Conservation (phyloP, 306 rosid genomes). For the Dryas drummondii region DNA sequence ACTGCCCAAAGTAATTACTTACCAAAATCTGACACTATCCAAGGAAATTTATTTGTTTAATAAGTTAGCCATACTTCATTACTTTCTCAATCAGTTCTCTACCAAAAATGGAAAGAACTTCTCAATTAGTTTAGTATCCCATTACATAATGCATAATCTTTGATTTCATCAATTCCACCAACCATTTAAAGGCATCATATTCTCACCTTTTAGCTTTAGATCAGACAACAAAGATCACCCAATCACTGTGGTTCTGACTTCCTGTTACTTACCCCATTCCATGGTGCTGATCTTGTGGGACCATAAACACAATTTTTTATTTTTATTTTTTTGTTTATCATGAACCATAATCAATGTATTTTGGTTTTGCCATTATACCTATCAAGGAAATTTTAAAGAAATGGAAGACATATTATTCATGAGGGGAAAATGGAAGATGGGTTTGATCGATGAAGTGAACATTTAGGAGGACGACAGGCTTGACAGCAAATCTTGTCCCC, state of each 20-base stretch:
- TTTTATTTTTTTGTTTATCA: no score
- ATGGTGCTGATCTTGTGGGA: conserved; percentile 58
- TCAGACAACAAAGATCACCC: conserved; percentile 57
- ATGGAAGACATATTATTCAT: conserved; percentile 20
- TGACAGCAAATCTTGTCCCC: conserved; percentile 34
- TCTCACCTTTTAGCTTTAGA: conserved; percentile 44
- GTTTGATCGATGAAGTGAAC: conserved; percentile 27
- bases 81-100: no score
- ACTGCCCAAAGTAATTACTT: no score
- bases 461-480: conserved; percentile 19
- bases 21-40: no score
- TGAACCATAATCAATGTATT: neutral
- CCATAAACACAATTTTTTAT: conserved; percentile 2
- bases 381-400: conserved; percentile 8
- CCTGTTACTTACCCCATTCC: conserved; percentile 49
- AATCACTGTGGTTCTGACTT: conserved; percentile 34
- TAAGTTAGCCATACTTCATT: no score
- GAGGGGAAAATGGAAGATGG: conserved; percentile 20
- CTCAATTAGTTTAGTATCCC: neutral
- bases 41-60: no score
- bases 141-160: conserved; percentile 13
- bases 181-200: conserved; percentile 35
- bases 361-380: neutral
- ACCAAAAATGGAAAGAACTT: no score
- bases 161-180: conserved; percentile 28